These are phyloP conservation scores for Cercospora citrullina DNA, from an alignment of 2,329 filamentous ascomycete species.

Conservation along the genomic window DNA sequence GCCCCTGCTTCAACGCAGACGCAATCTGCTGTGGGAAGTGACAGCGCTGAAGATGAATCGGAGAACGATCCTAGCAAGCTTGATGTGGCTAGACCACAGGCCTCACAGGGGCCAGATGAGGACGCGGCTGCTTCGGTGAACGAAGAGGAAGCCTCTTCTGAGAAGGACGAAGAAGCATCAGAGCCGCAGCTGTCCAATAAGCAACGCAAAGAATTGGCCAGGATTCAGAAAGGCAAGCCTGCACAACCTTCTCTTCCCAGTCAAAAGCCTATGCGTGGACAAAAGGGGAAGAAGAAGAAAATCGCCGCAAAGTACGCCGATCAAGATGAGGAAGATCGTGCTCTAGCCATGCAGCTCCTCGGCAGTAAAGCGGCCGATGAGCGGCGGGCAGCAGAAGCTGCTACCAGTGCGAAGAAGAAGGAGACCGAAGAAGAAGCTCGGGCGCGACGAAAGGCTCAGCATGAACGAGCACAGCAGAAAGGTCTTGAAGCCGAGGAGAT, in stretches of 20 bases:
- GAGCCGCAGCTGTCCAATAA: conserved; percentile 39
- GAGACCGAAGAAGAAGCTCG: conserved; percentile 66
- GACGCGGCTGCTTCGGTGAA: conserved; percentile 10
- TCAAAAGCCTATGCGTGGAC: conserved; percentile 58
- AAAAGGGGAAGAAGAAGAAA: conserved; percentile 82
- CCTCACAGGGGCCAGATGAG: not conserved
- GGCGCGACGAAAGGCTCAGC: conserved; percentile 75
- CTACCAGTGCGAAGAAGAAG: conserved; percentile 61
- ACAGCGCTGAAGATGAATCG: conserved; percentile 20
- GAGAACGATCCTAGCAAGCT: not conserved
- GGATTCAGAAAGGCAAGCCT: conserved; percentile 22
- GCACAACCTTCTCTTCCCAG: conserved; percentile 20
- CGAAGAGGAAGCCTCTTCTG: conserved; percentile 9
- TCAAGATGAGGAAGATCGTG: conserved; percentile 92
- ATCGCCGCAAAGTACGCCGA: conserved; percentile 85
- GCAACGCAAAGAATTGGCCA: conserved; percentile 33
- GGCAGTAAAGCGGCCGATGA: conserved; percentile 69
- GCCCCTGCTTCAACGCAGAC: conserved; percentile 9
- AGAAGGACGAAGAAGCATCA: conserved; percentile 31
- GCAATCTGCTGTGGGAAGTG: conserved; percentile 29
- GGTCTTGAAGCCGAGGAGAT: conserved; percentile 74
- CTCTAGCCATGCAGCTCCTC: conserved; percentile 80
- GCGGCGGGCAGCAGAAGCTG: conserved; percentile 64
- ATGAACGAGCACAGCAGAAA: conserved; percentile 72
- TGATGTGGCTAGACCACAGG: not conserved